Conservation (phyloP, 345 rosid species). For the Cardamine chenopodiifolia region DNA sequence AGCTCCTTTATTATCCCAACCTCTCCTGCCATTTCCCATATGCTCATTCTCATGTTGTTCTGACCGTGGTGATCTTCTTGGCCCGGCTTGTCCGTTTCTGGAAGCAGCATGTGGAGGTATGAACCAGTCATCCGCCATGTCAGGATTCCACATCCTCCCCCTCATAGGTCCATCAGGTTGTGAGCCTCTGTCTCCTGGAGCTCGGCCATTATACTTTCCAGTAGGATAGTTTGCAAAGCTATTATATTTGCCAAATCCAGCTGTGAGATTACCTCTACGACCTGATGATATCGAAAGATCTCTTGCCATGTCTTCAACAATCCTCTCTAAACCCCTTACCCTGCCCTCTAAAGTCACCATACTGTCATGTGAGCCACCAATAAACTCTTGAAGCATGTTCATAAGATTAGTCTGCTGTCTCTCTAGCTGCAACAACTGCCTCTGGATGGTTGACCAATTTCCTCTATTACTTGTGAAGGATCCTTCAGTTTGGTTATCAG, state of each 20-base stretch:
- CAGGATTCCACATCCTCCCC: conserved; percentile 73
- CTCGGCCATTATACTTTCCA: conserved; percentile 67
- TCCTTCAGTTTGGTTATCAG: conserved; percentile 79
- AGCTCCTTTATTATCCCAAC: conserved; percentile 77
- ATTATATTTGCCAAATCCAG: conserved; percentile 77
- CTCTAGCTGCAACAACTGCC: conserved; percentile 88
- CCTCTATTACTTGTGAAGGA: conserved; percentile 73
- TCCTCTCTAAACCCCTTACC: conserved; percentile 95
- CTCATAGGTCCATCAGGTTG: conserved; percentile 76
- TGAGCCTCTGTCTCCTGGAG: conserved; percentile 73
- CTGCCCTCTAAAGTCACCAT: conserved; percentile 92
- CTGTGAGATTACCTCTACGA: conserved; percentile 63
- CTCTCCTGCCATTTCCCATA: conserved; percentile 72
- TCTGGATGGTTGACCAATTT: conserved; percentile 95
- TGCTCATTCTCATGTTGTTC: conserved; percentile 74
- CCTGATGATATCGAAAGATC: conserved; percentile 88
- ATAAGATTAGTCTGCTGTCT: conserved; percentile 91
- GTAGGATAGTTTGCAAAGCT: conserved; percentile 67
- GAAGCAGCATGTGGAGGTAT: conserved; percentile 66
- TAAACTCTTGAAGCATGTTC: conserved; percentile 98
- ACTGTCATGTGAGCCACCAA: conserved; percentile 97
- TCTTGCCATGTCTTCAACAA: conserved; percentile 90
- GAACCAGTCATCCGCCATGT: conserved; percentile 74
- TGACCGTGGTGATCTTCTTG: conserved; percentile 76
- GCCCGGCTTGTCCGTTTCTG: conserved; percentile 67